Base-by-base conservation (phyloP, 2,329 filamentous ascomycete genomes). In the Cercospora berteroae region DNA sequence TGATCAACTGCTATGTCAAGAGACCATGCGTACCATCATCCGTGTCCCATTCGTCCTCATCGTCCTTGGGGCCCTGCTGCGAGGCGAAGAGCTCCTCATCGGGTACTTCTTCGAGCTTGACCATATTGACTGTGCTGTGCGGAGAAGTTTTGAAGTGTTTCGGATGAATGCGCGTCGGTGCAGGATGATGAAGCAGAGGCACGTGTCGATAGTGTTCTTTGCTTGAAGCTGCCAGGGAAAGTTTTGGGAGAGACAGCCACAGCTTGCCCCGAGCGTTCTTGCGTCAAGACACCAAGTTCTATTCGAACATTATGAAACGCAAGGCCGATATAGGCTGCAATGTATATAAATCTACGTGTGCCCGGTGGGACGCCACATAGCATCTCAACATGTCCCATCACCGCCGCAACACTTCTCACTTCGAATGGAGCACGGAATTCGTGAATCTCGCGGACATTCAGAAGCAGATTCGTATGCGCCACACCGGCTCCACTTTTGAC, bases 31-130 rank as follows among this genome's bases (percentile, higher is more conserved):
- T 87, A 97, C 94, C 94, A 71, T 92, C 94, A 80, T 97, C 94
- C 73, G 91, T 95, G 84, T 91, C 96, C 78, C 94, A 94, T 67
- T 96, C 92, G 65, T 88, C 86, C 52, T 95, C 90, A 74, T 93
- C 89, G 68, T 85, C 84, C 72, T 80, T 71, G 27, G 88, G 82
- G 77, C 90, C 89, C 73, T 85, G 83, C 81, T 90, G 89, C 74
- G 86, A 83, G 80, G 87, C 84, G 82, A 90, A 86, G 85, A 97
- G 96, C 82, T 96, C 92, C 86, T 97, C 94, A 80, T 98, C 94
- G 79, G 96, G 90, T 78, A 98, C 94, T 85, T 98, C 94, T 79
- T 93, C 92, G 79, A 98, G 92, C 83, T 94, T 93, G 81, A 98
- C 94, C 94, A 98, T 97, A 76, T 81, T 89, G 82, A 66, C 64